Conservation (phyloP, 768 basidiomycete genomes). For the Suillus fuscotomentosus region DNA sequence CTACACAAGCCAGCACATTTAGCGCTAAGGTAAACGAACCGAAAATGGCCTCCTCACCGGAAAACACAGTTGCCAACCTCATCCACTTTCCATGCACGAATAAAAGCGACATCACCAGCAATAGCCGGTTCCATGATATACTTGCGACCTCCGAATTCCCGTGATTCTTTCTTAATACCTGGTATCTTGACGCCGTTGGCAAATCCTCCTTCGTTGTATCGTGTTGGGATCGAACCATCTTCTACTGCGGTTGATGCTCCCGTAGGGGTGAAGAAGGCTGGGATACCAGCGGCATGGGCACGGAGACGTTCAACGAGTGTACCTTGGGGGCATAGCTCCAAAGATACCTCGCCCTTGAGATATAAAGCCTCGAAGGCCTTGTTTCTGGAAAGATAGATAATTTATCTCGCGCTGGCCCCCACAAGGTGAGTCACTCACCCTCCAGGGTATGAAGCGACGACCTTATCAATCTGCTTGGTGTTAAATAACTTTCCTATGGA, state of each 20-base stretch:
- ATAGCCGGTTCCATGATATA: conserved; percentile 83
- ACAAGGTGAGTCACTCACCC: conserved; percentile 45
- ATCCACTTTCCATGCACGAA: conserved; percentile 91
- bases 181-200: conserved; percentile 65
- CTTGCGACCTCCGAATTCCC: conserved; percentile 72
- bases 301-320: conserved; percentile 87
- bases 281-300: conserved; percentile 87
- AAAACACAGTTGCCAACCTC: conserved; percentile 91
- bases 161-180: conserved; percentile 74
- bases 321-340: conserved; percentile 91
- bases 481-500: conserved; percentile 68
- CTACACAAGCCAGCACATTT: conserved; percentile 34
- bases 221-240: conserved; percentile 72
- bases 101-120: conserved; percentile 78
- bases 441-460: conserved; percentile 89
- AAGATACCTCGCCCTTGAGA: conserved; percentile 73
- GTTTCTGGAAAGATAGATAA: conserved; percentile 49
- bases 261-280: conserved; percentile 92
- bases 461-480: conserved; percentile 72
- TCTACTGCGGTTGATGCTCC: conserved; percentile 90
- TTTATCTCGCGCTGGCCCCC: background rate
- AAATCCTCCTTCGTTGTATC: conserved; percentile 74
- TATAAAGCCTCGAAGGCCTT: conserved; percentile 84
- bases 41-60: conserved; percentile 45
- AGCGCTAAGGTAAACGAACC: background rate